Conservation (phyloP, 495 filamentous ascomycete genomes). For the Aspergillus bridgeri region DNA sequence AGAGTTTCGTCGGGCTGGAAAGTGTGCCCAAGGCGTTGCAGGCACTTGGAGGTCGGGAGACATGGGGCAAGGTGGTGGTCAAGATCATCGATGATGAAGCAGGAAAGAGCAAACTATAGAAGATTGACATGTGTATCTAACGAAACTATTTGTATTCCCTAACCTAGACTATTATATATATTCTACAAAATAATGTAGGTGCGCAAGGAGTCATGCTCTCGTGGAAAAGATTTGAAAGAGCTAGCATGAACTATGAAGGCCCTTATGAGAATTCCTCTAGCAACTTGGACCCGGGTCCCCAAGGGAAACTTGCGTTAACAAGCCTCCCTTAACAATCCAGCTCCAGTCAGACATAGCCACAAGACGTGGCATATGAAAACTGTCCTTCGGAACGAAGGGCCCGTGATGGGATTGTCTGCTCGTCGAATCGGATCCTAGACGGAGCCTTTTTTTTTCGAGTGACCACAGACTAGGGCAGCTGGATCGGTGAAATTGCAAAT, state of each 20-base stretch:
- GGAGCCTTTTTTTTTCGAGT: neutral
- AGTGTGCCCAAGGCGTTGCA: constrained; percentile 71
- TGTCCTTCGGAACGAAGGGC: constrained; percentile 40
- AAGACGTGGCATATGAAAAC: constrained; percentile 44
- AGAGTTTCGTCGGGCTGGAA: constrained; percentile 79
- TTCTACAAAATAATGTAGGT: constrained; percentile 36
- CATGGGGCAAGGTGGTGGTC: constrained; percentile 96
- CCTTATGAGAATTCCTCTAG: constrained; percentile 38
- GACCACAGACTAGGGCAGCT: constrained; percentile 34
- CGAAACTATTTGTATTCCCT: neutral
- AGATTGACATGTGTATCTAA: neutral
- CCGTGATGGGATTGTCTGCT: constrained; percentile 19
- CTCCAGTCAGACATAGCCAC: constrained; percentile 47
- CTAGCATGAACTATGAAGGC: constrained; percentile 54
- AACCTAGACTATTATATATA: constrained; percentile 9
- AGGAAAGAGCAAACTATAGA: constrained; percentile 50
- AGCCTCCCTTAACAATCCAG: constrained; percentile 32
- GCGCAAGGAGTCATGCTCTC: constrained; percentile 54
- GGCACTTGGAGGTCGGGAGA: constrained; percentile 73
- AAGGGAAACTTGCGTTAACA: constrained; percentile 2
- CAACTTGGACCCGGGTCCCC: constrained; percentile 23
- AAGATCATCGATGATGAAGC: constrained; percentile 66
- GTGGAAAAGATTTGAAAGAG: constrained; percentile 34
- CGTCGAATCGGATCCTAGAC: too few species aligned
- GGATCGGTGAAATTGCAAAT: constrained; percentile 37